Evolutionary conservation across 2,329 filamentous ascomycete genomes (phyloP), one percentile per base, ranked within the genome.

Genomic region (Phaeosphaeriaceae sp.): DNA sequence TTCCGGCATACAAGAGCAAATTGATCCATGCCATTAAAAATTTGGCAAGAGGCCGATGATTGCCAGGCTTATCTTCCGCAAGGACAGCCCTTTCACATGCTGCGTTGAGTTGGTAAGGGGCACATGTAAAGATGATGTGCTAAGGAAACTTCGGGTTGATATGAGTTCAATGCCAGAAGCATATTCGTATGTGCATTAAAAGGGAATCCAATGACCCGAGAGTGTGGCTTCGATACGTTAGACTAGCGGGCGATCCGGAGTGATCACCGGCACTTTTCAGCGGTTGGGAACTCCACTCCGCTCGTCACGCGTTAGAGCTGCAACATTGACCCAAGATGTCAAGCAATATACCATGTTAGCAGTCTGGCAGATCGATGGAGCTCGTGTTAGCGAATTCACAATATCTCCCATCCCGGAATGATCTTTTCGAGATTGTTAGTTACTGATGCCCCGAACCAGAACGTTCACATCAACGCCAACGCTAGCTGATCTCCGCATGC

Each of bases 391-490:
- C n/a, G n/a, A n/a, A n/a, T n/a, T n/a, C n/a, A n/a, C n/a, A n/a
- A n/a, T n/a, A n/a, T n/a, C n/a, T n/a, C n/a, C n/a, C n/a, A n/a
- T n/a, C n/a, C n/a, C n/a, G n/a, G n/a, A n/a, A n/a, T n/a, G 28
- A 30, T 30, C 6, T 30, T 30, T 30, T 11, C 28, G 28, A 6
- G 30, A 35, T 35, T 6, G n/a, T 32, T 32, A 15, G 8, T 49
- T 8, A 10, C 7, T 17, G 17, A 28, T 17, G 19, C 17, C 47
- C n/a, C 24, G 9, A 50, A 30, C n/a, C 17, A n/a, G 21, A 30
- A 32, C 52, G 46, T 50, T 54, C 43, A 54, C 52, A 26, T 23
- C 44, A 24, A 49, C 43, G 52, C 52, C 44, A 19, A 44, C 50
- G 24, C 55, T 53, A 49, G 43, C 3, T 22, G 35, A 40, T n/a